These are phyloP conservation scores for Candida insectorum DNA, from an alignment of 805 yeast species.

Conservation along the genomic window DNA sequence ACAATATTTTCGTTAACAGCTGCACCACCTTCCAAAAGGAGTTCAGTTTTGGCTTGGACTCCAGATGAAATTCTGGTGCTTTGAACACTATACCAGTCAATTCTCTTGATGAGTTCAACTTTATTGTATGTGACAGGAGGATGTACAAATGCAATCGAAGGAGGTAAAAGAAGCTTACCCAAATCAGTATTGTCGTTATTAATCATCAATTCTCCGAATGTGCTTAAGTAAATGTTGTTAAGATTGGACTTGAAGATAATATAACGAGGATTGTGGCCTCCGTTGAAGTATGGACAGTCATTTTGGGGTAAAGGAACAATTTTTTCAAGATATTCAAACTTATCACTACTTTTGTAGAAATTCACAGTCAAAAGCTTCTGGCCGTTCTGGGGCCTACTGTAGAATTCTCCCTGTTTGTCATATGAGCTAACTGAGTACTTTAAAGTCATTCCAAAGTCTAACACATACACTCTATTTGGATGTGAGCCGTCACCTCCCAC, in stretches of 20 bases:
- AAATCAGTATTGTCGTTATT: conserved; percentile 18
- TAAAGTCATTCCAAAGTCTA: conserved; percentile 80
- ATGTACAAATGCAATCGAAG: conserved; percentile 72
- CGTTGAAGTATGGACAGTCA: conserved; percentile 70
- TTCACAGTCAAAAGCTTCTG: conserved; percentile 25
- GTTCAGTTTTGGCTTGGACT: conserved; percentile 39
- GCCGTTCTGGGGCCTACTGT: conserved; percentile 54
- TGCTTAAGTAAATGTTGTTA: conserved; percentile 63
- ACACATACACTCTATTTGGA: conserved; percentile 36
- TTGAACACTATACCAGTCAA: conserved; percentile 79
- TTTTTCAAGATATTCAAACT: conserved; percentile 21
- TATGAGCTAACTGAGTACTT: conserved; percentile 78
- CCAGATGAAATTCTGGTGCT: conserved; percentile 26
- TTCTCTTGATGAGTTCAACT: conserved; percentile 52
- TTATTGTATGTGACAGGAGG: conserved; percentile 62
- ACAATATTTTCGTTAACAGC: conserved; percentile 46
- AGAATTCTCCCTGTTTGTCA: conserved; percentile 76
- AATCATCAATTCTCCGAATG: conserved; percentile 41
- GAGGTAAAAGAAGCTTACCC: conserved; percentile 57
- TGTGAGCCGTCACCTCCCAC: conserved; percentile 58
- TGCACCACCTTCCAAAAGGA: conserved; percentile 76
- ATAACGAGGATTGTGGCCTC: conserved; percentile 72
- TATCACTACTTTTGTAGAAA: conserved; percentile 18
- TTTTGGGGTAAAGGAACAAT: conserved; percentile 32
- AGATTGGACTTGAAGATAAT: conserved; percentile 56